Percentiles rank a stretch among this genome's conserved stretches.
Evolutionary conservation across 2,329 filamentous ascomycete species (phyloP).

Genomic region (Fusarium sp.): DNA sequence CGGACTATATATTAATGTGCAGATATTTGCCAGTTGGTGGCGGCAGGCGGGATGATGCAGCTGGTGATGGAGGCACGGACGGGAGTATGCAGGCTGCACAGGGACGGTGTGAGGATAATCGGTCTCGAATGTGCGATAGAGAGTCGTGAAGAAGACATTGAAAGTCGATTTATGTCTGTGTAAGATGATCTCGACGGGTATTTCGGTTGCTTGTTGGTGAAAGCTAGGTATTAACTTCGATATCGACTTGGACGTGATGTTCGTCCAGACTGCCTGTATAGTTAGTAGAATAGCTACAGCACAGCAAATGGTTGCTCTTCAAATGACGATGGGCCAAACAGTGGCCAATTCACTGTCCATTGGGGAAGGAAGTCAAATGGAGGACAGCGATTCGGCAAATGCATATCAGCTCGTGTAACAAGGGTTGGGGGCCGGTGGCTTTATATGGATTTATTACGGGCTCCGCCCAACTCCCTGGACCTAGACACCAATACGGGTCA

Average conservation of each 20-base stretch:
- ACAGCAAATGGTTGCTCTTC: background rate
- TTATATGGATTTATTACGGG: constrained; percentile 32
- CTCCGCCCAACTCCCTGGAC: constrained; percentile 23
- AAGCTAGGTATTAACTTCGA: background rate
- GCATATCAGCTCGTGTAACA: constrained; percentile 13
- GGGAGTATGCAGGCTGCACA: constrained; percentile 18
- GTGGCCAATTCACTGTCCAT: background rate
- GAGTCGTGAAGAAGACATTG: background rate
- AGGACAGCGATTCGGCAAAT: background rate
- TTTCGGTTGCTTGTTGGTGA: background rate
- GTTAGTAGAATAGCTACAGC: background rate
- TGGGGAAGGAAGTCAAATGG: background rate
- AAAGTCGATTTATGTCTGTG: too few species aligned
- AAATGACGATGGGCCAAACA: background rate
- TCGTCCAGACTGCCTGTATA: background rate
- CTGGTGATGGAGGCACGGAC: constrained; percentile 15
- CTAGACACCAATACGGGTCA: constrained; percentile 18
- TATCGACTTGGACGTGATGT: background rate
- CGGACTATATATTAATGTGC: constrained; percentile 24
- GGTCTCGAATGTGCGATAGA: background rate
- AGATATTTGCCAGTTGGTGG: constrained; percentile 32
- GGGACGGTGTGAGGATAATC: background rate
- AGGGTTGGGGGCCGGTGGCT: constrained; percentile 21
- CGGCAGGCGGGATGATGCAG: constrained; percentile 23
- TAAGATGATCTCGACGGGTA: background rate